A percentile compares a stretch with the other conserved stretches of the same genome.
Conservation (phyloP, 352 stramenopile species). For the Phytophthora sojae region DNA sequence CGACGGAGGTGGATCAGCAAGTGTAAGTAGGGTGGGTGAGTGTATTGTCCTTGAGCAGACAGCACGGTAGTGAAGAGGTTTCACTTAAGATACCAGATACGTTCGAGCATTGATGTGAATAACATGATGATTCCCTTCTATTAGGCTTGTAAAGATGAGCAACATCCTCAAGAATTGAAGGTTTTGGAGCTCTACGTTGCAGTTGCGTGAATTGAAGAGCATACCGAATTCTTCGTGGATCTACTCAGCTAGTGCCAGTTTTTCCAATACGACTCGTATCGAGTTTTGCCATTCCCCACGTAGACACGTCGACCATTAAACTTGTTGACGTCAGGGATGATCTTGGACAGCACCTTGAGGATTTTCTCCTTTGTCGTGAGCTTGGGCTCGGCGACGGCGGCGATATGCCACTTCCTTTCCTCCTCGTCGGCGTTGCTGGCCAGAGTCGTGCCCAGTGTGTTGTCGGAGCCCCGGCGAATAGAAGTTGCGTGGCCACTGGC, state of each 20-base stretch:
- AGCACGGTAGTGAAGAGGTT: background rate
- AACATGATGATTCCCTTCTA: background rate
- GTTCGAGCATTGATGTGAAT: background rate
- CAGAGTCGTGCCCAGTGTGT: background rate
- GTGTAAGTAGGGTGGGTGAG: constrained; percentile 18
- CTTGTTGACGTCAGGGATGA: background rate
- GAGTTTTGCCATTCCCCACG: background rate
- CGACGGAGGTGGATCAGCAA: constrained; percentile 26
- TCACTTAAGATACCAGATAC: too few relatives aligned
- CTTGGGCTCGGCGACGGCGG: background rate
- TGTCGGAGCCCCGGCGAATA: background rate
- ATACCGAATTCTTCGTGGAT: background rate
- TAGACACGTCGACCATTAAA: background rate
- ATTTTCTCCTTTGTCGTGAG: background rate
- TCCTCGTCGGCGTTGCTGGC: background rate
- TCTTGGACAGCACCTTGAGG: background rate
- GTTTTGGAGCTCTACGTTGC: too few relatives aligned
- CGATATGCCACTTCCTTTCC: background rate
- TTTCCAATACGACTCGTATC: background rate
- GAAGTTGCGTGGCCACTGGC: background rate
- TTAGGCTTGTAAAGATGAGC: background rate
- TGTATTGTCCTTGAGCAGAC: background rate
- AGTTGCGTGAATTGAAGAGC: too few relatives aligned
- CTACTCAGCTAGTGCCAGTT: background rate
- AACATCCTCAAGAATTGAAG: too few relatives aligned